phyloP scores from a whole-genome alignment of 345 rosid genomes.

The Firmiana major region DNA sequence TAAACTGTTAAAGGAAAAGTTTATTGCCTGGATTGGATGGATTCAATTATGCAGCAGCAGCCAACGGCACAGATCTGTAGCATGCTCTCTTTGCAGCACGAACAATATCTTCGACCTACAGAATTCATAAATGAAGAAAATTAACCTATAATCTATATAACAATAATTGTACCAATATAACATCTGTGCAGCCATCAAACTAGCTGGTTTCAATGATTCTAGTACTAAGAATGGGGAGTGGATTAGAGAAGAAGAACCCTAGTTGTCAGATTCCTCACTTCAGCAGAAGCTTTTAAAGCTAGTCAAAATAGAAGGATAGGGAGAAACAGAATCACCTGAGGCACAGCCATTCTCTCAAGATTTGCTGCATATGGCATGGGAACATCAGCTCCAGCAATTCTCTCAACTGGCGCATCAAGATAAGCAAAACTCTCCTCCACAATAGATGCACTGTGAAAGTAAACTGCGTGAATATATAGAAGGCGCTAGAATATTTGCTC shows the following conservation, averaged over 20 bases:
- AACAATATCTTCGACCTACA: conserved; percentile 57
- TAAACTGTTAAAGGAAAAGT: conserved; percentile 9
- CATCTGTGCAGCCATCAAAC: background rate
- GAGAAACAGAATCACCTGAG: conserved; percentile 41
- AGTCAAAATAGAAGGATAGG: background rate
- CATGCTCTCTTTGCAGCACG: conserved; percentile 68
- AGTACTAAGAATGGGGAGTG: background rate
- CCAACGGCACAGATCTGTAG: conserved; percentile 43
- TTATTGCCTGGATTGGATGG: conserved; percentile 3
- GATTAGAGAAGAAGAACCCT: background rate
- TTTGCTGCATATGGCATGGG: conserved; percentile 74
- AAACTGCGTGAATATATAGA: background rate
- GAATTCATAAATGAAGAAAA: background rate
- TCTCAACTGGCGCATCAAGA: conserved; percentile 71
- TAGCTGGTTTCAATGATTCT: background rate
- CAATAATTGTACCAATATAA: background rate
- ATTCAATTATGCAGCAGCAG: conserved; percentile 29
- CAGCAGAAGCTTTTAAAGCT: background rate
- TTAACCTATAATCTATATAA: background rate
- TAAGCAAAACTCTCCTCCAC: conserved; percentile 68
- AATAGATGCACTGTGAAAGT: conserved; percentile 42
- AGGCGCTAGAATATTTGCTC: background rate
- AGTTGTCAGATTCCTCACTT: background rate
- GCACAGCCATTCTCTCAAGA: conserved; percentile 66
- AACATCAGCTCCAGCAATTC: conserved; percentile 72